Evolutionary conservation across 2,329 filamentous ascomycete species (phyloP).

Genomic region (Ophiostoma ulmi): DNA sequence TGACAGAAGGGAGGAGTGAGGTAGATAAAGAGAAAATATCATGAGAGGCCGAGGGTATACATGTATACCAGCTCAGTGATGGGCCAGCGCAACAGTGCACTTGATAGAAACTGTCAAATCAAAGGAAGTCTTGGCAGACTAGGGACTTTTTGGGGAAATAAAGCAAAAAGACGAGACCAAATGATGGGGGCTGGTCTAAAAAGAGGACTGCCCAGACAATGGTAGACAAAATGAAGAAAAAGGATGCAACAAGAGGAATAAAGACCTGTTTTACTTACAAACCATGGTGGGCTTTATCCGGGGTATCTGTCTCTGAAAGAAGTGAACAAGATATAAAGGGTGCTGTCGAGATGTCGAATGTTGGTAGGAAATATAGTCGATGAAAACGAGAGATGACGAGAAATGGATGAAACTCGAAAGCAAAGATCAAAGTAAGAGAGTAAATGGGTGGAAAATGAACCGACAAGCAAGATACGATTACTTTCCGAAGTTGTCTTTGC

Average conservation of each 20-base stretch:
- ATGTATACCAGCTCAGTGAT: background rate
- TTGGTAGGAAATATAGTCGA: background rate
- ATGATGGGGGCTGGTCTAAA: background rate
- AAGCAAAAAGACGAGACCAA: background rate
- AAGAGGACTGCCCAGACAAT: conserved; percentile 4
- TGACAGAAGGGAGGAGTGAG: background rate
- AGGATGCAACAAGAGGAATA: background rate
- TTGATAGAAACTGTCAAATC: conserved; percentile 4
- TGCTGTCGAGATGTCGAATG: background rate
- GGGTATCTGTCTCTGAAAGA: background rate
- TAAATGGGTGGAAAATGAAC: background rate
- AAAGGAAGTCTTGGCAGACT: background rate
- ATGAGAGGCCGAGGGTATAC: background rate
- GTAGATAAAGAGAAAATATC: background rate
- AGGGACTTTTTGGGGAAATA: background rate
- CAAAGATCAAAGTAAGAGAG: background rate
- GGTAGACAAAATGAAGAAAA: background rate
- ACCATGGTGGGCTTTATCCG: background rate
- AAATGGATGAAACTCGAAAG: background rate
- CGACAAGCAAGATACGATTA: background rate
- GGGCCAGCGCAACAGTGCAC: background rate
- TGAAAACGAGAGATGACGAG: background rate
- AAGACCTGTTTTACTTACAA: background rate
- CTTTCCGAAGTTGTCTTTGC: background rate
- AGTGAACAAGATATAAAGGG: background rate